Evolutionary conservation across 768 basidiomycete species (phyloP).

Genomic region (Tylopilus vinaceipallidus): DNA sequence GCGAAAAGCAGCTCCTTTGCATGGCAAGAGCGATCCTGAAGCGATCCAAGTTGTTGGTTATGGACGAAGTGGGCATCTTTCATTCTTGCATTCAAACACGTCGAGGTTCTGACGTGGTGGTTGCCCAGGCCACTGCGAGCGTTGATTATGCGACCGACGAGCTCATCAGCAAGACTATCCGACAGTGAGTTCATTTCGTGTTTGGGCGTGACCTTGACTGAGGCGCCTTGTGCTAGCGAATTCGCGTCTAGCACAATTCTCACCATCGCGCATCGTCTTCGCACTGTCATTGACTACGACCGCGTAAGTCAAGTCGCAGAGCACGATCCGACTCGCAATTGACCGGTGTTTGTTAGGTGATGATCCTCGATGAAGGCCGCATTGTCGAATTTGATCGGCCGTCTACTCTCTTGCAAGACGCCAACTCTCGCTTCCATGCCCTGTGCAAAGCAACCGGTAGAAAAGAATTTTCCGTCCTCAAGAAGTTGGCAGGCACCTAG

Average conservation of each 20-base stretch:
- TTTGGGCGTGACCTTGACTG: not conserved
- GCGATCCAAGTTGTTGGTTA: constrained; percentile 72
- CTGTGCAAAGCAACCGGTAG: constrained; percentile 75
- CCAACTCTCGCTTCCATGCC: constrained; percentile 59
- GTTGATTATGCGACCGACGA: constrained; percentile 90
- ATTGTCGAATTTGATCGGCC: constrained; percentile 80
- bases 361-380: constrained; percentile 75
- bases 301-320: constrained; percentile 48
- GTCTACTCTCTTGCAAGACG: constrained; percentile 49
- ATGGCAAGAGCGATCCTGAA: constrained; percentile 87
- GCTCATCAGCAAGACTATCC: constrained; percentile 76
- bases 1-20: constrained; percentile 83
- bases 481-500: constrained; percentile 54
- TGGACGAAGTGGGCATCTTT: constrained; percentile 67
- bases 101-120: constrained; percentile 1
- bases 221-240: constrained; percentile 43
- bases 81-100: not conserved
- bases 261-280: constrained; percentile 78
- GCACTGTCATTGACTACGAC: constrained; percentile 83
- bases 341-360: constrained; percentile 44
- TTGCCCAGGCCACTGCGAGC: constrained; percentile 60
- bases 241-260: constrained; percentile 80
- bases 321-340: constrained; percentile 7
- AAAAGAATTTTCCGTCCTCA: constrained; percentile 66
- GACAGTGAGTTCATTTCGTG: constrained; percentile 51